Percentiles rank a stretch among this genome's conserved stretches.
Evolutionary conservation across 140 eudicot species (phyloP).

Genomic region (Senecio squalidus): DNA sequence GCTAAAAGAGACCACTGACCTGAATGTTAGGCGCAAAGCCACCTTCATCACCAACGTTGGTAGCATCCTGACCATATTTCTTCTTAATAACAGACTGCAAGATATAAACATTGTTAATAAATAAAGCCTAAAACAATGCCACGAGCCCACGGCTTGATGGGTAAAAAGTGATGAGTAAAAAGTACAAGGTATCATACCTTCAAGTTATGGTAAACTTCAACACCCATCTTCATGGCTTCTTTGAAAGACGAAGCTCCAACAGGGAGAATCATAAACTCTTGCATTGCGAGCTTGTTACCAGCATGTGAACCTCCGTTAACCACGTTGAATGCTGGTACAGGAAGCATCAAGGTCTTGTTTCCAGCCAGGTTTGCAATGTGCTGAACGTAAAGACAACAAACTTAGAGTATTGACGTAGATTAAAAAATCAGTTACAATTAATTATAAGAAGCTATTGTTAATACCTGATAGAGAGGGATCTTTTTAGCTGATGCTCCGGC

Average conservation of each 20-base stretch:
- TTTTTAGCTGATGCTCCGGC: conserved; percentile 48
- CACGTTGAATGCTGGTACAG: conserved; percentile 52
- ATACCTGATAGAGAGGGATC: conserved; percentile 39
- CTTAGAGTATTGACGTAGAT: neutral
- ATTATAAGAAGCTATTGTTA: neutral
- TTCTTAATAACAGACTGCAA: conserved; percentile 46
- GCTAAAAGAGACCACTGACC: conserved; percentile 11
- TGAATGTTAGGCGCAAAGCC: conserved; percentile 68
- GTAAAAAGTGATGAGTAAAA: no score
- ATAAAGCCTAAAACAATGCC: no score
- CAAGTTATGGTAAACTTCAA: conserved; percentile 48
- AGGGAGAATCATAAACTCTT: conserved; percentile 51
- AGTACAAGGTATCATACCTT: no score
- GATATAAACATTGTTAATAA: neutral
- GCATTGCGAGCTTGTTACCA: conserved; percentile 61
- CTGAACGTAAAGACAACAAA: conserved; percentile 15
- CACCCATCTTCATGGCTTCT: conserved; percentile 58
- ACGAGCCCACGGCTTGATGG: no score
- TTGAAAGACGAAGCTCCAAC: conserved; percentile 52
- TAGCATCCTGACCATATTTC: conserved; percentile 70
- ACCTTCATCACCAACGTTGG: conserved; percentile 72
- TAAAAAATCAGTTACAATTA: neutral
- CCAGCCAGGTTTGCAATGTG: conserved; percentile 59
- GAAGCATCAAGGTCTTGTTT: conserved; percentile 43
- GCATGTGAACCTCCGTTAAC: conserved; percentile 52